A percentile compares a stretch with the other conserved stretches of the same genome.
These are phyloP conservation scores for Hygrophila difformis DNA, from an alignment of 257 asterid species.

Conservation along the genomic window DNA sequence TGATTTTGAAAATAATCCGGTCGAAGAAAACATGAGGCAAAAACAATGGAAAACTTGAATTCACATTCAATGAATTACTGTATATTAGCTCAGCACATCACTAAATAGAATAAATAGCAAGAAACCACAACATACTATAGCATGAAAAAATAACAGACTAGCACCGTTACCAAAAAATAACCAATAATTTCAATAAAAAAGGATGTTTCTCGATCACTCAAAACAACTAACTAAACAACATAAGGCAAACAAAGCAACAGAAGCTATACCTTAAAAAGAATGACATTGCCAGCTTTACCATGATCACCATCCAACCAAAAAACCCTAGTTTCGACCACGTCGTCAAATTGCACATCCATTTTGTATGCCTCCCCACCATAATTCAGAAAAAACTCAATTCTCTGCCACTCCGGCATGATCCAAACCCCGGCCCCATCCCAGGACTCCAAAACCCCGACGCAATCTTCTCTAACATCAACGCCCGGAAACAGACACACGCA, in stretches of 20 bases:
- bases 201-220: too few relatives aligned
- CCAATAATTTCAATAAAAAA: not conserved
- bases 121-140: not conserved
- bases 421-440: conserved; percentile 52
- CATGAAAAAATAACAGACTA: not conserved
- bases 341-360: conserved; percentile 69
- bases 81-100: too few relatives aligned
- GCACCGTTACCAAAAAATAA: not conserved
- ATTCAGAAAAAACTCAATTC: conserved; percentile 43
- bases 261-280: conserved; percentile 55
- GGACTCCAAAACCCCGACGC: conserved; percentile 48
- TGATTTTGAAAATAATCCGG: too few relatives aligned
- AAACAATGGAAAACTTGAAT: too few relatives aligned
- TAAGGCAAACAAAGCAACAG: not conserved
- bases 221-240: not conserved
- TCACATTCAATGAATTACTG: too few relatives aligned
- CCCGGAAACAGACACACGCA: conserved; percentile 45
- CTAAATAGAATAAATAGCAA: too few relatives aligned
- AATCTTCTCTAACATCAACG: conserved; percentile 33
- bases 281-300: conserved; percentile 22
- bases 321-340: conserved; percentile 42
- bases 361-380: conserved; percentile 36
- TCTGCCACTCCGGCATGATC: conserved; percentile 77
- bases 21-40: too few relatives aligned
- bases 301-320: conserved; percentile 31